Base-by-base conservation (phyloP, 495 filamentous ascomycete species). In the Trypethelium eluteriae region DNA sequence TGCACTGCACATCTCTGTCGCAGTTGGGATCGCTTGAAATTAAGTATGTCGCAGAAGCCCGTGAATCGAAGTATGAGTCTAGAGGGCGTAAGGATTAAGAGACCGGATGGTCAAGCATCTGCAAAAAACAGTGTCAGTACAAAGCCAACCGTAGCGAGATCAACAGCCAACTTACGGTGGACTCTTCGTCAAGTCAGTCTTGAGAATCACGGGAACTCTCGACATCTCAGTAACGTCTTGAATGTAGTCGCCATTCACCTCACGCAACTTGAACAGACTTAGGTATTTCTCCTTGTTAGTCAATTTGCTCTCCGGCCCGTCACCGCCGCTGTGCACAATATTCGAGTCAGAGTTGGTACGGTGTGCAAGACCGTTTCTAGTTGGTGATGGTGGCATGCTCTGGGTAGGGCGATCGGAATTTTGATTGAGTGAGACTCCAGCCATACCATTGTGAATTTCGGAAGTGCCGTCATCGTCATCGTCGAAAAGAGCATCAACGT, bases 161-260 rank as follows among this genome's bases (percentile, higher is more conserved):
- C 49, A 38, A 67, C 25, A 59, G 66, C 41, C 34, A 70, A 90
- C 93, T 81, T 89, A 98, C 91, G 94, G 94, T 79, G 94, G 94
- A 77, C 94, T 98, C 89, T 98, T 98, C 81, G 83, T 90, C 72
- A 98, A 83, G 79, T 98, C 94, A 41, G 94, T 98, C 86, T 97
- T 98, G 63, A 98, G 79, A 72, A 98, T 96, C 66, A 98, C 90
- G 2, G 94, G 94, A 62, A 98, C 91, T 65, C 92, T 83, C 44
- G 92, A 93, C 91, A 98, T 96, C 83, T 98, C 94, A 36, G 86
- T 91, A 68, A 98, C 92, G 76, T 98, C 94, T 76, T 98, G 94
- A 72, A 98, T 96, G 79, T 95, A 93, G 64, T 97, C 91, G 41
- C 95, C 92, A 68, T 89, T 88, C 78, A 95, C 92, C 73, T 98